Conservation (phyloP, 1,284 basidiomycete genomes). For the Cryptococcus jaspeensis region DNA sequence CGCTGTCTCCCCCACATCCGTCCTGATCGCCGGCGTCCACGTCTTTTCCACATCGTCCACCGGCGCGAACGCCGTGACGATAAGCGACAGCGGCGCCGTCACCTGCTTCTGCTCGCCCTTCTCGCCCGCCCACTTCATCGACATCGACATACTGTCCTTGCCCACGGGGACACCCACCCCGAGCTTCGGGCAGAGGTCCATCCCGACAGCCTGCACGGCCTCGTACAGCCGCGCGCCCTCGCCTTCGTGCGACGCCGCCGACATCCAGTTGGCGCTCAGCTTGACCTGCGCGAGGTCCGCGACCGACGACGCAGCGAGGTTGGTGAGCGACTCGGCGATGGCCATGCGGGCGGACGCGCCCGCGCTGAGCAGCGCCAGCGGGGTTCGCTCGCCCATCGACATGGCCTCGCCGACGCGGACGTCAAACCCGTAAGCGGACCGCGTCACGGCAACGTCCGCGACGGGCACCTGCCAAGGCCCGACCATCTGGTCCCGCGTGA, state of each 20-base stretch:
- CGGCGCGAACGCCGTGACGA: constrained; percentile 91
- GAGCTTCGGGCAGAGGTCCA: constrained; percentile 91
- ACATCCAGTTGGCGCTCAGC: constrained; percentile 99
- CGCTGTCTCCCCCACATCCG: constrained; percentile 62
- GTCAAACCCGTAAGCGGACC: constrained; percentile 89
- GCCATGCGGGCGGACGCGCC: constrained; percentile 95
- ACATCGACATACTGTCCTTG: constrained; percentile 99
- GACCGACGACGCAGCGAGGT: constrained; percentile 79
- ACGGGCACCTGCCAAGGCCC: constrained; percentile 99
- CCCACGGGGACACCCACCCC: constrained; percentile 95
- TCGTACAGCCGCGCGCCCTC: constrained; percentile 90
- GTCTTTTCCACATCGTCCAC: constrained; percentile 76
- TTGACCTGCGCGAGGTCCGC: constrained; percentile 75
- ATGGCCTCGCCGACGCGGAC: constrained; percentile 87
- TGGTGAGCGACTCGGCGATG: constrained; percentile 89
- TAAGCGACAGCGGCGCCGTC: constrained; percentile 84
- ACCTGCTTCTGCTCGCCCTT: constrained; percentile 71
- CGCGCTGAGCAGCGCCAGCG: constrained; percentile 80
- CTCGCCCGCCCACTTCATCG: constrained; percentile 82
- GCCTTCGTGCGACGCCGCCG: constrained; percentile 82
- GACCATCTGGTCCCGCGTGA: constrained; percentile 97
- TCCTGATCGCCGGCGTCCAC: constrained; percentile 89
- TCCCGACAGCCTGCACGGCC: constrained; percentile 87
- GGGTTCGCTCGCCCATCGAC: constrained; percentile 96
- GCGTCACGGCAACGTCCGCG: constrained; percentile 94